A percentile compares a stretch with the other conserved stretches of the same genome.
Evolutionary conservation across 2,329 filamentous ascomycete genomes (phyloP).

Genomic region (Teratosphaeria epicoccoides): DNA sequence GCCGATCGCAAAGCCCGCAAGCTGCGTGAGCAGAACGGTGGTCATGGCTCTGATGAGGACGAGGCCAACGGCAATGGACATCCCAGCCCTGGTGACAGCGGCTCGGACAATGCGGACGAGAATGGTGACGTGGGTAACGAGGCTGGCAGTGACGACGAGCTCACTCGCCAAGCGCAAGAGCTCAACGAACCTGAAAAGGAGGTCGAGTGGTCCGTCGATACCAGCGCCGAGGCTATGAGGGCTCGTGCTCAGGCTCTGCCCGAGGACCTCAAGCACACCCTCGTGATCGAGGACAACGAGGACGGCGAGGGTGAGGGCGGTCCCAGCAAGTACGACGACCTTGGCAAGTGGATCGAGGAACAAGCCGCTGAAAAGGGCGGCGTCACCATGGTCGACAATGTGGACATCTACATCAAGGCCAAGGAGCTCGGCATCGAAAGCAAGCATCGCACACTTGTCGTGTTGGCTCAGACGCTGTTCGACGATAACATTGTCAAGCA

Average conservation of each 20-base stretch:
- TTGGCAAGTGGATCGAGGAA: conserved; percentile 87
- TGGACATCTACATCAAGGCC: conserved; percentile 91
- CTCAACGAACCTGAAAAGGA: conserved; percentile 69
- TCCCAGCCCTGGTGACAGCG: conserved; percentile 55
- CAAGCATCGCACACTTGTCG: conserved; percentile 88
- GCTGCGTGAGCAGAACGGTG: conserved; percentile 46
- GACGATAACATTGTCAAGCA: conserved; percentile 81
- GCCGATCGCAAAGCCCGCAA: conserved; percentile 77
- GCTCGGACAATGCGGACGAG: conserved; percentile 52
- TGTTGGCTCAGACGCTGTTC: conserved; percentile 89
- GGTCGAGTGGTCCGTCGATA: conserved; percentile 91
- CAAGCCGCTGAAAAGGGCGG: conserved; percentile 58
- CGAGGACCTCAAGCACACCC: conserved; percentile 78
- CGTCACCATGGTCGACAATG: conserved; percentile 70
- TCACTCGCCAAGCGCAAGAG: conserved; percentile 64
- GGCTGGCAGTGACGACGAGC: conserved; percentile 81
- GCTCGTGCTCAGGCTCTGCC: conserved; percentile 87
- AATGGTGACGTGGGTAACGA: conserved; percentile 57
- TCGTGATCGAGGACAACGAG: conserved; percentile 60
- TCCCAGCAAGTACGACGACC: conserved; percentile 72
- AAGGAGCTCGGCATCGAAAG: conserved; percentile 88
- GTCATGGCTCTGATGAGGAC: conserved; percentile 35
- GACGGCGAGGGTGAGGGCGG: conserved; percentile 75
- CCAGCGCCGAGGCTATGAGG: conserved; percentile 88
- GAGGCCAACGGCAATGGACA: conserved; percentile 48